Evolutionary conservation across 2,329 filamentous ascomycete genomes (phyloP), one percentile per base, ranked within the genome.

Genomic region (Lachnellula arida): DNA sequence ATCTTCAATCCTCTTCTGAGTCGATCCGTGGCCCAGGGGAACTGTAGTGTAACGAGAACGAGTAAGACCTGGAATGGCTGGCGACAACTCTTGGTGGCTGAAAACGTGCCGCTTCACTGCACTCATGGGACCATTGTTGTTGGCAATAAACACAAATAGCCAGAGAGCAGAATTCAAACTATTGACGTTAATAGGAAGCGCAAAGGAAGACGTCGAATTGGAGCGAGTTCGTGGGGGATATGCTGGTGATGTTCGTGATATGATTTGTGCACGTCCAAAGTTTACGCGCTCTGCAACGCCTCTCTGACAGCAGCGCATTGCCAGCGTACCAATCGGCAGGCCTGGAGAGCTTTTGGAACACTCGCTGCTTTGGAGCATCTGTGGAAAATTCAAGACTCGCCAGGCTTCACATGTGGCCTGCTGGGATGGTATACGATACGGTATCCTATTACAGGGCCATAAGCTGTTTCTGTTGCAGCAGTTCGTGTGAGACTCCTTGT

Each of bases 221-320:
- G 37, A 17, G 12, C 37, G 37, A 15, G 37, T 40, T 40, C 14
- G 5, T 40, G 37, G 37, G 37, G n/a, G 17, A 17, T n/a, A 17
- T 8, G 6, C 8, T 28, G 1, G 28, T 28, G 19, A 28, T 9
- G 28, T 28, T 28, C 28, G 8, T 28, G 28, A 28, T 28, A 28
- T 17, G 42, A 22, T 44, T n/a, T 12, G 42, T 22, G 42, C 42
- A 44, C 17, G 42, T 2, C 42, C 42, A 17, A 15, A 15, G 11
- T 57, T 43, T 67, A 68, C 61, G 65, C 65, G 66, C 65, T 61
- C 54, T 67, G 63, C 55, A 64, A 67, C 62, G 56, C 60, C 60
- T 57, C 56, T 49, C 63, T 64, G 61, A 61, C 65, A 65, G 60
- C 60, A 60, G 59, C 53, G 58, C 51, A 49, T 17, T 17, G 43